phyloP scores from a whole-genome alignment of 306 rosid genomes.

The Fragaria nilgerrensis region DNA sequence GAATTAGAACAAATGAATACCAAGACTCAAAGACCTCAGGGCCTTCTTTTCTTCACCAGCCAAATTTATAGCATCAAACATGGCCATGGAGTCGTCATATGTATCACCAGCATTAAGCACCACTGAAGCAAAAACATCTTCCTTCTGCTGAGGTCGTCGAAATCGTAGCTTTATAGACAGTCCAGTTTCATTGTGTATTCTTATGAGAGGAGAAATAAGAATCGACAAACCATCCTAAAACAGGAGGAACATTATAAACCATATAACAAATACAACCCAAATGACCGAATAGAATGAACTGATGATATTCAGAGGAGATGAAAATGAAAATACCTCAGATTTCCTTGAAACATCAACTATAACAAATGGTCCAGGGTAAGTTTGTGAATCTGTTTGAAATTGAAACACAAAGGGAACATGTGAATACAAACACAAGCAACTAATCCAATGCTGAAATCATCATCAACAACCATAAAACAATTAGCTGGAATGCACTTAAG shows the following conservation, averaged over 20 bases:
- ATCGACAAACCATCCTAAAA: conserved; percentile 70
- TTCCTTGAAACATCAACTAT: conserved; percentile 67
- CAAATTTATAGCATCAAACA: conserved; percentile 68
- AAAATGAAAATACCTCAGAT: conserved; percentile 59
- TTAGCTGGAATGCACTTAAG: background rate
- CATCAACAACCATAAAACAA: background rate
- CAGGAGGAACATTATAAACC: conserved; percentile 7
- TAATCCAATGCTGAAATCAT: conserved; percentile 14
- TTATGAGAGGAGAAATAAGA: conserved; percentile 67
- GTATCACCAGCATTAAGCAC: conserved; percentile 69
- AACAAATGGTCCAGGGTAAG: conserved; percentile 80
- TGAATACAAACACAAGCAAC: conserved; percentile 18
- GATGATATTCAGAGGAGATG: conserved; percentile 14
- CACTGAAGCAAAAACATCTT: conserved; percentile 67
- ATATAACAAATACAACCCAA: background rate
- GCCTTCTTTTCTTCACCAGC: conserved; percentile 87
- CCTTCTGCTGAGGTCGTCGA: conserved; percentile 58
- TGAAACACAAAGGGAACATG: conserved; percentile 18
- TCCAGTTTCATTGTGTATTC: conserved; percentile 77
- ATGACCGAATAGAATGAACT: conserved; percentile 9
- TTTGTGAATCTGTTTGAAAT: conserved; percentile 61
- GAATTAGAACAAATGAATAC: conserved; percentile 41
- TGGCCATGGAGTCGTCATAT: conserved; percentile 85
- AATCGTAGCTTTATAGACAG: conserved; percentile 72
- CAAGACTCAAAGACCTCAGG: conserved; percentile 71